A percentile compares a stretch with the other conserved stretches of the same genome.
Conservation (phyloP, 306 rosid genomes). For the Cucurbita maxima region DNA sequence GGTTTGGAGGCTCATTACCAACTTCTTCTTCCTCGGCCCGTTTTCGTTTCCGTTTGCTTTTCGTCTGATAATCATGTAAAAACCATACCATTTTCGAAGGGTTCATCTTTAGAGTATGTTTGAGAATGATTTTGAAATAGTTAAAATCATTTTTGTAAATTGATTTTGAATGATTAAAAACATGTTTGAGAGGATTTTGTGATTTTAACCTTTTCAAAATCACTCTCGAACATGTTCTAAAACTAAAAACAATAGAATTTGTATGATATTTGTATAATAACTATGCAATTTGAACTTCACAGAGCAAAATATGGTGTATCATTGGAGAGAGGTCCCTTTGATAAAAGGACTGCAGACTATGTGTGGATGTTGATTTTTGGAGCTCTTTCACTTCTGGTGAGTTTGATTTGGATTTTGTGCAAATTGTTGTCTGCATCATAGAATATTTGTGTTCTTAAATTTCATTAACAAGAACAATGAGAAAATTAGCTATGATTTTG, state of each 20-base stretch:
- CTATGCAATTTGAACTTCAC: neutral
- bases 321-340: conserved; percentile 60
- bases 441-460: neutral
- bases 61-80: conserved; percentile 47
- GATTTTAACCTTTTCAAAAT: too few species aligned
- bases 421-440: neutral
- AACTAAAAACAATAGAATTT: neutral
- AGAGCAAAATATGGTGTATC: conserved; percentile 72
- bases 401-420: neutral
- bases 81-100: neutral
- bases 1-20: conserved; percentile 62
- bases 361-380: conserved; percentile 65
- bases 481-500: neutral
- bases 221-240: too few species aligned
- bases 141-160: too few species aligned
- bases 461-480: neutral
- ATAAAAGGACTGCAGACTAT: conserved; percentile 69
- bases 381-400: conserved; percentile 60
- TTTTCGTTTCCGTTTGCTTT: conserved; percentile 46
- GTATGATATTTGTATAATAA: neutral
- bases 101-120: neutral
- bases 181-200: too few species aligned
- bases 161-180: too few species aligned
- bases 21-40: conserved; percentile 63
- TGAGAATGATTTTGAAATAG: too few species aligned